These are phyloP conservation scores for Cercospora sesami DNA, from an alignment of 2,329 filamentous ascomycete genomes.

Conservation along the genomic window DNA sequence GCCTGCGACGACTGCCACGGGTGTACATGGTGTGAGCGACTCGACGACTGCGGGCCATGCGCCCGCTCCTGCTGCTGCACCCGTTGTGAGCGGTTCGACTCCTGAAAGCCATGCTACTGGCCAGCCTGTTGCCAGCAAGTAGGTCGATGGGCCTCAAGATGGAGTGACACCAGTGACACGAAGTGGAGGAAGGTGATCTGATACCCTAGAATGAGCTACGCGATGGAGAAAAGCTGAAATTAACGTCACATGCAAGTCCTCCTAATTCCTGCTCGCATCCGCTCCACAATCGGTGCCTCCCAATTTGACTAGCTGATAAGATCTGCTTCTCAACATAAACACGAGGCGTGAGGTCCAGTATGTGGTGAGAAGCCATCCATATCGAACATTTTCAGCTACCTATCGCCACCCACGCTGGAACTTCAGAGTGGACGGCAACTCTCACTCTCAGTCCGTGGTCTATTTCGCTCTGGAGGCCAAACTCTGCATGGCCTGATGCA, in stretches of 20 bases:
- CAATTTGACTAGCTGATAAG: background rate
- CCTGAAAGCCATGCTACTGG: conserved; percentile 8
- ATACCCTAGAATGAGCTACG: background rate
- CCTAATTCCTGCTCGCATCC: background rate
- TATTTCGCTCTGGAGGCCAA: too few relatives aligned
- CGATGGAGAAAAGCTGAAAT: background rate
- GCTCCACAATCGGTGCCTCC: background rate
- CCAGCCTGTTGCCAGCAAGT: conserved; percentile 1
- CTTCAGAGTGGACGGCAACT: background rate
- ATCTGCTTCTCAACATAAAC: background rate
- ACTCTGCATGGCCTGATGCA: background rate
- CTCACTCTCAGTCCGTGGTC: too few relatives aligned
- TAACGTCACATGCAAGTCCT: background rate
- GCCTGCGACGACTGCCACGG: background rate
- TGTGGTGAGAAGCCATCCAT: background rate
- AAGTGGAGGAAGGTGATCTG: background rate
- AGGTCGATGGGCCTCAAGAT: too few relatives aligned
- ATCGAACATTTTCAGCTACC: background rate
- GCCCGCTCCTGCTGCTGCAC: background rate
- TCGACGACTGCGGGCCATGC: background rate
- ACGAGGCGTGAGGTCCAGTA: too few relatives aligned
- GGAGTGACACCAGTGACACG: background rate
- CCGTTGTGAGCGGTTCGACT: background rate
- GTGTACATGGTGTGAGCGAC: background rate
- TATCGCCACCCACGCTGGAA: too few relatives aligned